phyloP scores from a whole-genome alignment of 75 land plant genomes.

The Pinus taeda region DNA sequence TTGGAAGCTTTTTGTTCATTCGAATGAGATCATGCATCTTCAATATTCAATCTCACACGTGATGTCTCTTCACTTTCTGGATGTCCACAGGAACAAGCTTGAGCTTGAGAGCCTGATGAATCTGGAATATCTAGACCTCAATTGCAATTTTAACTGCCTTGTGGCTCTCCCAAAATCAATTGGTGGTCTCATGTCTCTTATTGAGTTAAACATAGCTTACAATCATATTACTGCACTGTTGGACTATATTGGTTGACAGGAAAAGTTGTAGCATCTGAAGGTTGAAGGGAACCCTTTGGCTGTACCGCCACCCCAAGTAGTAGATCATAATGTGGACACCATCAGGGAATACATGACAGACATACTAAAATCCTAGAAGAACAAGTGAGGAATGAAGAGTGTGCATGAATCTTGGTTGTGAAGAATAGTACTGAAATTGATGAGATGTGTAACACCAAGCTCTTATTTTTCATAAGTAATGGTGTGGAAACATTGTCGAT shows the following conservation, averaged over 20 bases:
- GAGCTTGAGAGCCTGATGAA: too few relatives aligned
- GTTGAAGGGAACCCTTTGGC: conserved; percentile 19
- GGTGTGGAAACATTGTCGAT: background rate
- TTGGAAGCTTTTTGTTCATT: too few relatives aligned
- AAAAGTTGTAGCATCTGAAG: conserved; percentile 50
- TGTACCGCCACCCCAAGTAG: background rate
- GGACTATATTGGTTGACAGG: conserved; percentile 12
- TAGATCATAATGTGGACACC: conserved; percentile 51
- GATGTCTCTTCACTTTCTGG: too few relatives aligned
- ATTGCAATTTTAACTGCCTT: background rate
- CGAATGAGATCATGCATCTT: too few relatives aligned
- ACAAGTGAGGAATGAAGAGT: background rate
- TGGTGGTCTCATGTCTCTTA: conserved; percentile 53
- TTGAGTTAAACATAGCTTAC: conserved; percentile 55
- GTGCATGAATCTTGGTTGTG: background rate
- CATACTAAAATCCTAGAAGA: background rate
- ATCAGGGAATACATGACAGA: conserved; percentile 47
- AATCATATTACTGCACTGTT: conserved; percentile 10
- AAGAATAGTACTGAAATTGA: background rate
- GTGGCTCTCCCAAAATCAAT: conserved; percentile 53
- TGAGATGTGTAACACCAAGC: background rate
- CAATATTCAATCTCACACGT: too few relatives aligned
- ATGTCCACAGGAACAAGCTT: too few relatives aligned
- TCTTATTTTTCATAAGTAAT: too few relatives aligned
- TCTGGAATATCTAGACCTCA: too few relatives aligned